A percentile compares a stretch with the other conserved stretches of the same genome.
Conservation (phyloP, 192 early-diverging fungal species). For the Cetraspora pellucida region DNA sequence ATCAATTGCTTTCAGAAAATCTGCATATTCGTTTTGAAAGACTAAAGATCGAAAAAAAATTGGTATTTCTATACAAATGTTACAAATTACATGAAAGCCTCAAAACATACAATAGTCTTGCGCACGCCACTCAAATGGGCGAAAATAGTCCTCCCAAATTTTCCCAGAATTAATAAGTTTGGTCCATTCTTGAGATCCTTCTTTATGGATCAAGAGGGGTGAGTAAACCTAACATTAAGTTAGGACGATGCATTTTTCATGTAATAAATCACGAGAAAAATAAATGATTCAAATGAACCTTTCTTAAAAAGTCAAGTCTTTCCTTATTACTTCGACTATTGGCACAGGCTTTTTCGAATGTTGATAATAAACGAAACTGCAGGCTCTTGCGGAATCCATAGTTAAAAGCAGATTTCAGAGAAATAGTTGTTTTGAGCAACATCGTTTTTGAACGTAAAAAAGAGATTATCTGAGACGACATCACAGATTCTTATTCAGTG, state of each 20-base stretch:
- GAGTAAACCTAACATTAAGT: slow-evolving; percentile 7
- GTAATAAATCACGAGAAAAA: not conserved
- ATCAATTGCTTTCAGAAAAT: slow-evolving; percentile 20
- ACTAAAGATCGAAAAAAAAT: not conserved
- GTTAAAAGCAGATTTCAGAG: not conserved
- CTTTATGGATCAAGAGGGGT: not conserved
- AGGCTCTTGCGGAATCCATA: not conserved
- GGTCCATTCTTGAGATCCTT: slow-evolving; percentile 1
- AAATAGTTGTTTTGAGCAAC: not conserved
- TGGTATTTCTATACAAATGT: not conserved
- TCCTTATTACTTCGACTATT: not conserved
- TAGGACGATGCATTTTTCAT: not conserved
- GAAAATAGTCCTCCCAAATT: slow-evolving; percentile 18
- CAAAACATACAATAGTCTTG: slow-evolving; percentile 24
- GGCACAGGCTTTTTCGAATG: not conserved
- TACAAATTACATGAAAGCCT: not conserved
- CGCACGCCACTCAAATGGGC: slow-evolving; percentile 19
- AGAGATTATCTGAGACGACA: no score
- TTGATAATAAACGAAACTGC: not conserved
- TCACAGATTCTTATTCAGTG: no score
- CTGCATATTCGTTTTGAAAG: not conserved
- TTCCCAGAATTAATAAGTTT: slow-evolving; percentile 21
- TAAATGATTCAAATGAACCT: slow-evolving; percentile 1
- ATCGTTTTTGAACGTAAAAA: no score
- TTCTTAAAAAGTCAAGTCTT: not conserved